Evolutionary conservation across 1,284 basidiomycete genomes (phyloP).

Genomic region (Grifola frondosa): DNA sequence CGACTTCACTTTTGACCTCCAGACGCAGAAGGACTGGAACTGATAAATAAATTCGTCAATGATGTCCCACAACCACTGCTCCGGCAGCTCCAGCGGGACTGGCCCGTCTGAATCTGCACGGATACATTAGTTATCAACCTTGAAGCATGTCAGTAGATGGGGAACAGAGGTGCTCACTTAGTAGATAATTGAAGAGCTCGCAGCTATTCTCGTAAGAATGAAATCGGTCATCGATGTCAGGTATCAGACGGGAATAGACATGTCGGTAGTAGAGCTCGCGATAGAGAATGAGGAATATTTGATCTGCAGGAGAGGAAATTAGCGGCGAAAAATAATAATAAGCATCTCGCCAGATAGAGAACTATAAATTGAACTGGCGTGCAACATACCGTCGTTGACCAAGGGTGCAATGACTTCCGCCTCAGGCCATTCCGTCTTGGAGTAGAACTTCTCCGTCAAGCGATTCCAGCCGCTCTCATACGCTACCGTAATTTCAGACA

Average conservation of each 20-base stretch:
- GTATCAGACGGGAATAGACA: slow-evolving; percentile 93
- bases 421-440: slow-evolving; percentile 96
- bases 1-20: slow-evolving; percentile 81
- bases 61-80: slow-evolving; percentile 99
- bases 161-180: slow-evolving; percentile 48
- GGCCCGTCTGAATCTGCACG: slow-evolving; percentile 86
- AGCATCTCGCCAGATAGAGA: background rate
- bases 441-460: slow-evolving; percentile 93
- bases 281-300: slow-evolving; percentile 95
- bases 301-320: slow-evolving; percentile 49
- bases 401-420: slow-evolving; percentile 93
- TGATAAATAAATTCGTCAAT: slow-evolving; percentile 99
- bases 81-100: slow-evolving; percentile 87
- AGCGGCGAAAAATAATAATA: background rate
- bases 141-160: background rate
- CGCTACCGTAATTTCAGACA: slow-evolving; percentile 85
- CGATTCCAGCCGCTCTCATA: slow-evolving; percentile 98
- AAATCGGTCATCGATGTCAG: slow-evolving; percentile 96
- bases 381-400: slow-evolving; percentile 81
- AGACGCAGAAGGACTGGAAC: slow-evolving; percentile 94
- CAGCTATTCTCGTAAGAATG: slow-evolving; percentile 99
- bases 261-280: slow-evolving; percentile 93
- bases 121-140: background rate
- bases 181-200: slow-evolving; percentile 95
- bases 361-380: background rate